A percentile compares a stretch with the other conserved stretches of the same genome.
phyloP scores from a whole-genome alignment of 2,329 filamentous ascomycete genomes.

The Colletotrichum euphorbiae region DNA sequence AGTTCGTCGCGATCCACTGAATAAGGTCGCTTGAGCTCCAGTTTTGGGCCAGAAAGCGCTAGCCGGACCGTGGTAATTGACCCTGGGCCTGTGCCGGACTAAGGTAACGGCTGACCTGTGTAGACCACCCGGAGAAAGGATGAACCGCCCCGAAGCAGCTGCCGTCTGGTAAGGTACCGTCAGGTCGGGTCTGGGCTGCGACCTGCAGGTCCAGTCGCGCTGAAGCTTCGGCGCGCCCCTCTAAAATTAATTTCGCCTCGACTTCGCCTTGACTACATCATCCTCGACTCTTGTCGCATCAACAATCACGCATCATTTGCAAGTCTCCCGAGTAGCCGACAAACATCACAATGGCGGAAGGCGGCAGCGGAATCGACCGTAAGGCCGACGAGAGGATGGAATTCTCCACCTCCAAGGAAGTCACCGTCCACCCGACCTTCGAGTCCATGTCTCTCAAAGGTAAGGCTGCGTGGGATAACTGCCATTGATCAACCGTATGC shows the following conservation, averaged over 20 bases:
- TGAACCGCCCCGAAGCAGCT: slow-evolving; percentile 21
- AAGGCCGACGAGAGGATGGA: slow-evolving; percentile 97
- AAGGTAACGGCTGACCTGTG: too few species aligned
- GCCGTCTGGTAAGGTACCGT: neutral
- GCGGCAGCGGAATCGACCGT: slow-evolving; percentile 79
- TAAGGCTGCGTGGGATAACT: slow-evolving; percentile 47
- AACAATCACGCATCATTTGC: neutral
- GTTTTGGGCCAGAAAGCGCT: slow-evolving; percentile 13
- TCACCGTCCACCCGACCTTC: slow-evolving; percentile 92
- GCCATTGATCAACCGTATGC: neutral
- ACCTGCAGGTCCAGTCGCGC: neutral
- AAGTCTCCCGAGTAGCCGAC: neutral
- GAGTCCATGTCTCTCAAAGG: slow-evolving; percentile 96
- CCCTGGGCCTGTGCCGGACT: too few species aligned
- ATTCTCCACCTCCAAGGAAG: slow-evolving; percentile 98
- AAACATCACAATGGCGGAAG: slow-evolving; percentile 82
- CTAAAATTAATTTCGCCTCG: slow-evolving; percentile 37
- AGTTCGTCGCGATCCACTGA: slow-evolving; percentile 28
- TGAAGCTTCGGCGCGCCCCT: slow-evolving; percentile 33
- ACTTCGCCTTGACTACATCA: neutral
- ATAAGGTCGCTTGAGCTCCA: slow-evolving; percentile 38
- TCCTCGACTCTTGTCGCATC: neutral
- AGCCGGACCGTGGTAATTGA: slow-evolving; percentile 7
- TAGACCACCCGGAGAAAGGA: neutral
- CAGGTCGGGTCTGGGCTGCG: neutral